Evolutionary conservation across 371 early-diverging fungal genomes (phyloP), one percentile per base, ranked within the genome.

Genomic region (Mucor piriformis): DNA sequence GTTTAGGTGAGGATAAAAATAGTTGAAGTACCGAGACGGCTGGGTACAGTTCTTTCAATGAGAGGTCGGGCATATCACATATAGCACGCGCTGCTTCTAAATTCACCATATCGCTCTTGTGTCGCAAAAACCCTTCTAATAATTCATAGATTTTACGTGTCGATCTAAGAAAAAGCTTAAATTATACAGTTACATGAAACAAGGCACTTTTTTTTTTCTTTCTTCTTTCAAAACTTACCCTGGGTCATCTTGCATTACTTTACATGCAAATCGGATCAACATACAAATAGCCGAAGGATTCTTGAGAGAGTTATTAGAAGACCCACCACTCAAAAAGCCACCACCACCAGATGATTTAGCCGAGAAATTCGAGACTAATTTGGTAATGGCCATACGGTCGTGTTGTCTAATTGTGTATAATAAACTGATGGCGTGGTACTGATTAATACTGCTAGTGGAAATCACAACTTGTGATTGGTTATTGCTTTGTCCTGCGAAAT

Each of bases 361-460:
- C 48, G 92, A 82, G 67, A 93, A 92, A 44, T 84, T 85, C 66
- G 97, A 97, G 12, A 97, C 94, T 43, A 97, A 62, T 79, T 99
- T 99, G 65, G 92, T 88, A 43, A 97, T 91, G 11, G 98, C 97
- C 97, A 99, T 96, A 43, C 95, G 86, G 77, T 99, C 99, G 66
- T 96, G 94, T 73, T 95, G 95, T 10, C 94, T 85, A 54, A 99
- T 93, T 53, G 88, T 85, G 65, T 97, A 98, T 71, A 97, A 67
- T 16, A 98, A 81, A 5, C 98, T 98, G 20, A 98, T 74, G 29
- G 98, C 98, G 68, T 99, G 99, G 79, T 98, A 99, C 78, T 98
- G 98, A 29, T 88, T 87, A 58, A 92, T 92, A 61, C 85, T 90
- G 50, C 89, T 86, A 35, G 80, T 86, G 12, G 85, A 83, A 38